Base-by-base conservation (phyloP, 116 monocot genomes). In the Zostera marina region DNA sequence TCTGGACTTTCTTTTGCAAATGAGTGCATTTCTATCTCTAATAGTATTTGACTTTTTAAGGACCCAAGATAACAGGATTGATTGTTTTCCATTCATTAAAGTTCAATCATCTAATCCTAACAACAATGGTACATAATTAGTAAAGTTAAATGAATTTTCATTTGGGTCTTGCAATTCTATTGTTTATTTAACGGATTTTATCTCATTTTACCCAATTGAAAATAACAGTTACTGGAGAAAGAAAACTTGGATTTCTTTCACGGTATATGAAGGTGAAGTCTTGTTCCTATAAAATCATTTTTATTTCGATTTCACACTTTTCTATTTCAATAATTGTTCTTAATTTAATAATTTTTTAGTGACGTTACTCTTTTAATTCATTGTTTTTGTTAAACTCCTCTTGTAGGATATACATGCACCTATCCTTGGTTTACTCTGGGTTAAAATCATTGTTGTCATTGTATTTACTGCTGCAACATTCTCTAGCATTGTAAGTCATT, bases 1-100 rank as follows among this genome's bases (percentile, higher is more conserved):
- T 22, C 63, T 98, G 71, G 91, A 98, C 69, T 98, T 98, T 66
- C 60, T 89, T 58, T 71, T 98, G 78, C 96, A 98, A 90, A 64
- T 98, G 16, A 83, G 90, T 49, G 86, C 83, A 54, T 98, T 98
- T 67, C 69, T 82, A 47, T 75, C 89, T 2, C 51, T 98, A 23
- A 90, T 98, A 69, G 72, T 82, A 22, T 78, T 89, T 46, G 96
- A 98, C 52, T 78, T 62, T 22, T 60, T 48, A 72, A 82, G 96
- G 60, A 65, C 78, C 65, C 76, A 81, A 26, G 73, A 80, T 73
- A 78, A 81, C 44, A 75, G 90, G 61, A 51, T 90, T 63, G 96
- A 98, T 68, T 98, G 90, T 64, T 59, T 90, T 47, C 96, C 96
- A 41, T 98, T 90, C 73, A 55, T 85, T 20, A 79, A 81, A 77